These are phyloP conservation scores for Agaricus blazei DNA, from an alignment of 768 basidiomycete species.

Conservation along the genomic window DNA sequence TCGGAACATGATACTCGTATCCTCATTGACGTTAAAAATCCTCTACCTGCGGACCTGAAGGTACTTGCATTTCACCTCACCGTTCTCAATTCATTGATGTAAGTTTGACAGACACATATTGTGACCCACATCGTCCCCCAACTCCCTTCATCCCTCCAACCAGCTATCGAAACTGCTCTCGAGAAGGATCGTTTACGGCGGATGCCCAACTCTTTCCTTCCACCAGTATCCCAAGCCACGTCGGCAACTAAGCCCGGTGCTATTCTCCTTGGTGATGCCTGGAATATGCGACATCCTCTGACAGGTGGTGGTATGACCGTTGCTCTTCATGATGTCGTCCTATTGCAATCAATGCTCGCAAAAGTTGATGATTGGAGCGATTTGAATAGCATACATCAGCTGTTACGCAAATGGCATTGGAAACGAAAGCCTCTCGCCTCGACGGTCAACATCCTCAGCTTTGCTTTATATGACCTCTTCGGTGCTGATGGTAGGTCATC, in stretches of 20 bases:
- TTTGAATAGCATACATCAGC: constrained; percentile 44
- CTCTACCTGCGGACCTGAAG: constrained; percentile 79
- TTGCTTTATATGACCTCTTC: constrained; percentile 93
- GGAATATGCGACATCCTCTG: constrained; percentile 99
- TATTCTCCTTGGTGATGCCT: constrained; percentile 89
- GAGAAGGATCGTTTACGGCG: constrained; percentile 75
- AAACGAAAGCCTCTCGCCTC: constrained; percentile 74
- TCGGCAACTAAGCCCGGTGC: constrained; percentile 56
- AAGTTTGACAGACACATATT: constrained; percentile 52
- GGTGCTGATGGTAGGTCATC: constrained; percentile 77
- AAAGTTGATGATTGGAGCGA: constrained; percentile 37
- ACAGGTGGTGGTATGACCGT: constrained; percentile 99
- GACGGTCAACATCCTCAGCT: constrained; percentile 88
- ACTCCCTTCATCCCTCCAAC: constrained; percentile 69
- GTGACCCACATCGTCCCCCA: constrained; percentile 69
- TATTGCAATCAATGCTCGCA: constrained; percentile 59
- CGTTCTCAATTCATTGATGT: constrained; percentile 5
- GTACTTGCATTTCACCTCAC: constrained; percentile 31
- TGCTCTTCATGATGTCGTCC: constrained; percentile 79
- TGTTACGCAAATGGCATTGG: constrained; percentile 81
- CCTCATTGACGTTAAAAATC: constrained; percentile 83
- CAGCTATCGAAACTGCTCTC: constrained; percentile 62
- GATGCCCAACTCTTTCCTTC: constrained; percentile 96
- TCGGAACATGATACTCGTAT: constrained; percentile 86
- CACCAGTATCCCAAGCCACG: constrained; percentile 64